These are phyloP conservation scores for Endothia cerciana DNA, from an alignment of 2,329 filamentous ascomycete genomes.

Conservation along the genomic window DNA sequence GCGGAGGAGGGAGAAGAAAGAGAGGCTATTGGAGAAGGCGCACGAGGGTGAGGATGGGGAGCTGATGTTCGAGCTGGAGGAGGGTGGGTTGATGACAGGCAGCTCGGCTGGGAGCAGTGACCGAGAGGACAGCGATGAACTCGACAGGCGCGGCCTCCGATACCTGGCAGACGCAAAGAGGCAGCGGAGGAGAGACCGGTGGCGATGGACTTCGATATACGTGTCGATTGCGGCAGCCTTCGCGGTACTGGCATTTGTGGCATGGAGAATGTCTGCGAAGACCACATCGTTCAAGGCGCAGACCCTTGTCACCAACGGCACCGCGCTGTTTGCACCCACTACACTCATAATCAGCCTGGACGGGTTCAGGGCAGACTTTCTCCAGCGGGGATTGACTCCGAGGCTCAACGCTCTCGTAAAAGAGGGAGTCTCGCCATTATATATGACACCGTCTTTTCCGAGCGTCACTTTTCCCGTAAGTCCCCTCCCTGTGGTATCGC, in stretches of 20 bases:
- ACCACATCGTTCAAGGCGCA: conserved; percentile 40
- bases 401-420: conserved; percentile 77
- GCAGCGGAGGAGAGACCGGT: conserved; percentile 56
- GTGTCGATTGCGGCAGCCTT: conserved; percentile 57
- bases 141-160: conserved; percentile 58
- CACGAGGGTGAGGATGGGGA: conserved; percentile 70
- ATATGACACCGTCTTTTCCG: conserved; percentile 93
- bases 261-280: conserved; percentile 61
- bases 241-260: conserved; percentile 57
- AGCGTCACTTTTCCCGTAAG: conserved; percentile 83
- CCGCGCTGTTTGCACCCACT: conserved; percentile 84
- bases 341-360: conserved; percentile 94
- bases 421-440: conserved; percentile 84
- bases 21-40: conserved; percentile 56
- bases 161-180: conserved; percentile 51
- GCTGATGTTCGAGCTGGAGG: conserved; percentile 90
- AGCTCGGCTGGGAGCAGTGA: conserved; percentile 67
- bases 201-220: conserved; percentile 58
- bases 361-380: conserved; percentile 93
- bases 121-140: conserved; percentile 61
- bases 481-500: too few relatives aligned
- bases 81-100: conserved; percentile 71
- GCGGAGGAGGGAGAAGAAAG: conserved; percentile 57
- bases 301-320: conserved; percentile 73
- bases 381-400: conserved; percentile 82